Conservation (phyloP, 371 early-diverging fungal genomes). For the Modicella reniformis region DNA sequence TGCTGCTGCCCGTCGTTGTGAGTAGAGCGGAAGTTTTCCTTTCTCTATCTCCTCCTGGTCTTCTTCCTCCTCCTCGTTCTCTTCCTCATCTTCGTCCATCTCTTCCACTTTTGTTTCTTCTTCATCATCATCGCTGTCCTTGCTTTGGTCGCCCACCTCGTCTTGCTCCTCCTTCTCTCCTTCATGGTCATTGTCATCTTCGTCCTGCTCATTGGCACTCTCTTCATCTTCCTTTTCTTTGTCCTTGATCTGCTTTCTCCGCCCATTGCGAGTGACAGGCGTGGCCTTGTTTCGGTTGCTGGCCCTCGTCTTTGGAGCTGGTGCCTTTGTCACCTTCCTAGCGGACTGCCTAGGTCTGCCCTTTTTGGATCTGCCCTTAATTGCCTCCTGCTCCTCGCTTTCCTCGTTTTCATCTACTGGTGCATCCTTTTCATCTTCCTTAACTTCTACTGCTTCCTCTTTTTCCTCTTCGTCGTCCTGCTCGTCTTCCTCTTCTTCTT, state of each 20-base stretch:
- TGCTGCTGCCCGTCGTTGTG: conserved; percentile 41
- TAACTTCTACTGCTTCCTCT: conserved; percentile 25
- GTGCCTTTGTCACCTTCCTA: conserved; percentile 11
- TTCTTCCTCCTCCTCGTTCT: conserved; percentile 18
- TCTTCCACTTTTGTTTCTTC: conserved; percentile 7
- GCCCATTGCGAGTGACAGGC: conserved; percentile 18
- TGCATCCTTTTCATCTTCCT: conserved; percentile 7
- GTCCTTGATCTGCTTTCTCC: conserved; percentile 16
- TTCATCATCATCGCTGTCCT: not conserved
- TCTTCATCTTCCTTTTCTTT: conserved; percentile 28
- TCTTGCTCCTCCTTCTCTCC: conserved; percentile 8
- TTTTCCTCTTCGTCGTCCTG: conserved; percentile 23
- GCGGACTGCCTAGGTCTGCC: conserved; percentile 16
- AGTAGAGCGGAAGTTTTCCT: conserved; percentile 34
- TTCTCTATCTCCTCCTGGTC: conserved; percentile 29
- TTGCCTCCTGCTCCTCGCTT: conserved; percentile 13
- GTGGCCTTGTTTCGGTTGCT: conserved; percentile 23
- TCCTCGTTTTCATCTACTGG: conserved; percentile 20
- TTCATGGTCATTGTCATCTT: conserved; percentile 13
- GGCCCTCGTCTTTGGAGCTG: conserved; percentile 15
- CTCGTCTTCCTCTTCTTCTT: conserved; percentile 26
- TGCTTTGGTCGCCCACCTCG: conserved; percentile 3
- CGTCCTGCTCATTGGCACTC: not conserved
- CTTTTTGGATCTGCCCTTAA: conserved; percentile 5
- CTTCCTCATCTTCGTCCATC: conserved; percentile 1